Conservation (phyloP, 805 yeast species). For the Candida boidinii region DNA sequence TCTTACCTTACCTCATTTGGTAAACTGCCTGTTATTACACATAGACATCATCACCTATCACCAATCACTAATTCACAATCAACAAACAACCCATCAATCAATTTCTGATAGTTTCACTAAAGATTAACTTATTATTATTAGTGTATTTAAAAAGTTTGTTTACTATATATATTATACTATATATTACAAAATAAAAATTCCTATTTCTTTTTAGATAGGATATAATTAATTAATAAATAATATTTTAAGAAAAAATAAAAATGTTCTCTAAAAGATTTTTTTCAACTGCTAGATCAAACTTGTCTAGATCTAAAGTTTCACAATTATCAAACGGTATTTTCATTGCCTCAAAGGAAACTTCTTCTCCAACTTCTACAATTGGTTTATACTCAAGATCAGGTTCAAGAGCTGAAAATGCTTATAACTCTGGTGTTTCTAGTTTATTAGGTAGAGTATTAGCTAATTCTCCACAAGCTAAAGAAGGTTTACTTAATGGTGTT, state of each 20-base stretch:
- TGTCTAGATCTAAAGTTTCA: slow-evolving; percentile 59
- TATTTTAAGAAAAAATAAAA: not conserved
- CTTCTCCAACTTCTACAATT: slow-evolving; percentile 50
- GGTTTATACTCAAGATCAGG: slow-evolving; percentile 74
- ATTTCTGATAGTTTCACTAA: no score
- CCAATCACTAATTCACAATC: no score
- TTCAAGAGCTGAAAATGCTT: slow-evolving; percentile 69
- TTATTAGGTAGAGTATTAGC: slow-evolving; percentile 46
- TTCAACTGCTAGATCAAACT: slow-evolving; percentile 35
- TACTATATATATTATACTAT: no score
- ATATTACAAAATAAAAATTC: no score
- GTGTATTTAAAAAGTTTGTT: no score
- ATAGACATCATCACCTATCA: no score
- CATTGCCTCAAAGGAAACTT: slow-evolving; percentile 60
- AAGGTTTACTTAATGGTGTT: slow-evolving; percentile 42
- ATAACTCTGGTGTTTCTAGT: slow-evolving; percentile 75
- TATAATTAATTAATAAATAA: not conserved
- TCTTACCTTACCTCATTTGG: no score
- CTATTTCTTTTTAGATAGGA: no score
- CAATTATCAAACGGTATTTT: slow-evolving; percentile 67
- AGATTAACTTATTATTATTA: no score
- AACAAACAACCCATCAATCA: no score
- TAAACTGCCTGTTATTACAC: no score
- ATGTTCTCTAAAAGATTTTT: slow-evolving; percentile 47
- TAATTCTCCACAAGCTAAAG: slow-evolving; percentile 21